phyloP scores from a whole-genome alignment of 2,329 filamentous ascomycete genomes.

The Beauveria rudraprayagi region DNA sequence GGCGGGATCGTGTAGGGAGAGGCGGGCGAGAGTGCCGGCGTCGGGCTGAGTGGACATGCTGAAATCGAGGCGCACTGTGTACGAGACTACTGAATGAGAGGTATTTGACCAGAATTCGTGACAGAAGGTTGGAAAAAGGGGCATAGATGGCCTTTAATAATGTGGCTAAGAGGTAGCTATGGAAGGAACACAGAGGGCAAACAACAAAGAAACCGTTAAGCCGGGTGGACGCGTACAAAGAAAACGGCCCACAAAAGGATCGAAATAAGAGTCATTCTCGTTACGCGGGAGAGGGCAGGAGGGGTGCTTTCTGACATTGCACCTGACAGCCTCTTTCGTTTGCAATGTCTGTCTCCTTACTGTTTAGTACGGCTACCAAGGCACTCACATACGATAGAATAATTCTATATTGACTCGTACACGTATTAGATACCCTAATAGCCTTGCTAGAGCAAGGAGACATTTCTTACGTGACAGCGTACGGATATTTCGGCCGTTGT shows the following conservation, averaged over 20 bases:
- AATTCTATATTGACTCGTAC: not conserved
- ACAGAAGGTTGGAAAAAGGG: not conserved
- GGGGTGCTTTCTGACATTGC: not conserved
- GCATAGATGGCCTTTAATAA: not conserved
- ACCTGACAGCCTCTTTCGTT: not conserved
- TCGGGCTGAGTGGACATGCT: constrained; percentile 19
- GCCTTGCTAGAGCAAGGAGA: not conserved
- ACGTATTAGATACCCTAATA: not conserved
- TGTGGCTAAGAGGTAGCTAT: not conserved
- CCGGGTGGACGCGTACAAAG: not conserved
- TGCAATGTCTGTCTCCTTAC: not conserved
- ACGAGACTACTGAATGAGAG: not conserved
- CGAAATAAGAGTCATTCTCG: too few species aligned
- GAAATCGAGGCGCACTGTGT: not conserved
- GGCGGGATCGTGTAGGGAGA: constrained; percentile 12
- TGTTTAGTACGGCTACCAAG: not conserved
- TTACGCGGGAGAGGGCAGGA: too few species aligned
- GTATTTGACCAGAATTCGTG: not conserved
- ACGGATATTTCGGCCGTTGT: too few species aligned
- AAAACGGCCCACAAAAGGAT: too few species aligned
- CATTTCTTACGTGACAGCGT: not conserved
- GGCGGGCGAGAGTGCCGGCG: constrained; percentile 6
- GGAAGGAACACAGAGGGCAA: not conserved
- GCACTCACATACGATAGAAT: not conserved
- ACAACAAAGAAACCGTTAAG: not conserved